These are phyloP conservation scores for Solanum lignicaule DNA, from an alignment of 257 asterid species.

Conservation along the genomic window DNA sequence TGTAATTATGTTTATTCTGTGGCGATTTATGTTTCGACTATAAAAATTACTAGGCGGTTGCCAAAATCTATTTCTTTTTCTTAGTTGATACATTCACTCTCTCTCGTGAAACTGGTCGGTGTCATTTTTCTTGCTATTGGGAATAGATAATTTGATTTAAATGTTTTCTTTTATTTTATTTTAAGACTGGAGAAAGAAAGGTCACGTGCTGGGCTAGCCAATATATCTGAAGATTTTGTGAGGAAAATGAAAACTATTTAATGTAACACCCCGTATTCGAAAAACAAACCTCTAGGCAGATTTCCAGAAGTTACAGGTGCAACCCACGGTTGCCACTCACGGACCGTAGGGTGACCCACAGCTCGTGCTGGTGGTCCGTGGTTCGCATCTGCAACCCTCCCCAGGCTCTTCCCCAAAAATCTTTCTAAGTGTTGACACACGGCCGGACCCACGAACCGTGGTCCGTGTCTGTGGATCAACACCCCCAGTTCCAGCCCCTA, in stretches of 20 bases:
- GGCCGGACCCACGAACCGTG: too few relatives aligned
- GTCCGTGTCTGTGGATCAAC: too few relatives aligned
- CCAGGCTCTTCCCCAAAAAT: too few relatives aligned
- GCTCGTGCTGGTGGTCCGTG: too few relatives aligned
- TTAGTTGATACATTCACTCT: neutral
- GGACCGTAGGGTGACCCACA: too few relatives aligned
- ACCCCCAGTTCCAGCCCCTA: too few relatives aligned
- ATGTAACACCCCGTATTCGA: neutral
- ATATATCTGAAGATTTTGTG: too few relatives aligned
- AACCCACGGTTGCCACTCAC: too few relatives aligned
- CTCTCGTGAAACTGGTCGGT: neutral
- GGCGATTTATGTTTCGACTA: neutral
- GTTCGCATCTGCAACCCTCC: too few relatives aligned
- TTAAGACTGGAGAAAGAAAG: neutral
- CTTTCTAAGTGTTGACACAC: too few relatives aligned
- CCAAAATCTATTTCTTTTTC: neutral
- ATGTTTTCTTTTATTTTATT: neutral
- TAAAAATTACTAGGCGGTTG: neutral
- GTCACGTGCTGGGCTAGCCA: rapidly evolving
- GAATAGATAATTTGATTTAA: neutral
- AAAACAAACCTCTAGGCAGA: too few relatives aligned
- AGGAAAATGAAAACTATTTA: neutral
- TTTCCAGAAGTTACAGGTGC: too few relatives aligned
- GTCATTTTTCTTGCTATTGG: neutral
- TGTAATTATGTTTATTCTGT: neutral